These are phyloP conservation scores for Orbilia oligospora DNA, from an alignment of 2,329 filamentous ascomycete species.

Conservation along the genomic window DNA sequence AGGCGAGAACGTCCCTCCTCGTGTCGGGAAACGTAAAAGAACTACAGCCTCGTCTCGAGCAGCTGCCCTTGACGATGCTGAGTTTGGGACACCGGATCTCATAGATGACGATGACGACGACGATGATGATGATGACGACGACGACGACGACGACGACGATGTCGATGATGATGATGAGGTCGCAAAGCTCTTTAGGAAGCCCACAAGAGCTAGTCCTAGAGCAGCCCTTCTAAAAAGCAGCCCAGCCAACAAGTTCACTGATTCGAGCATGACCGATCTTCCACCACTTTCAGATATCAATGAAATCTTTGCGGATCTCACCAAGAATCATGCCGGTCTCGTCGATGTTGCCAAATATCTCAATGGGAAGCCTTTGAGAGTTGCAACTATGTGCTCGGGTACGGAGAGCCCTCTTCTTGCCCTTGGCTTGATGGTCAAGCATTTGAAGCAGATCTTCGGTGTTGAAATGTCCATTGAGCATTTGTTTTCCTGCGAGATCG, in stretches of 20 bases:
- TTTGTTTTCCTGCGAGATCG: conserved; percentile 76
- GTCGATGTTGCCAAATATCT: conserved; percentile 66
- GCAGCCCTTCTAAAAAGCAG: conserved; percentile 19
- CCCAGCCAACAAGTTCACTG: conserved; percentile 36
- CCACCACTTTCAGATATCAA: conserved; percentile 70
- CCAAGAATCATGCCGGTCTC: conserved; percentile 65
- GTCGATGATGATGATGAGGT: not conserved
- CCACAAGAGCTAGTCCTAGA: not conserved
- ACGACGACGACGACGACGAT: conserved; percentile 42
- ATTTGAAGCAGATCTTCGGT: conserved; percentile 66
- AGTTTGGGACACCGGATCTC: conserved; percentile 41
- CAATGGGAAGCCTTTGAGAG: conserved; percentile 68
- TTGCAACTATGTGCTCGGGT: conserved; percentile 83
- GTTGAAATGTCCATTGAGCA: conserved; percentile 71
- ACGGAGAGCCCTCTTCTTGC: conserved; percentile 82
- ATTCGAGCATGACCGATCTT: conserved; percentile 63
- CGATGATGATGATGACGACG: not conserved
- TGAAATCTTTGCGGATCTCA: conserved; percentile 71
- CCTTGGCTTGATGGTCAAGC: conserved; percentile 72
- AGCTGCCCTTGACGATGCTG: not conserved
- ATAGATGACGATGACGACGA: conserved; percentile 22
- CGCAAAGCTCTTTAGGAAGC: not conserved
- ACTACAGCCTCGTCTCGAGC: not conserved
- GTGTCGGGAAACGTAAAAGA: conserved; percentile 19
- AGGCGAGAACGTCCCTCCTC: conserved; percentile 38